Base-by-base conservation (phyloP, 805 yeast genomes). In the Tanozyma kutaoensis region DNA sequence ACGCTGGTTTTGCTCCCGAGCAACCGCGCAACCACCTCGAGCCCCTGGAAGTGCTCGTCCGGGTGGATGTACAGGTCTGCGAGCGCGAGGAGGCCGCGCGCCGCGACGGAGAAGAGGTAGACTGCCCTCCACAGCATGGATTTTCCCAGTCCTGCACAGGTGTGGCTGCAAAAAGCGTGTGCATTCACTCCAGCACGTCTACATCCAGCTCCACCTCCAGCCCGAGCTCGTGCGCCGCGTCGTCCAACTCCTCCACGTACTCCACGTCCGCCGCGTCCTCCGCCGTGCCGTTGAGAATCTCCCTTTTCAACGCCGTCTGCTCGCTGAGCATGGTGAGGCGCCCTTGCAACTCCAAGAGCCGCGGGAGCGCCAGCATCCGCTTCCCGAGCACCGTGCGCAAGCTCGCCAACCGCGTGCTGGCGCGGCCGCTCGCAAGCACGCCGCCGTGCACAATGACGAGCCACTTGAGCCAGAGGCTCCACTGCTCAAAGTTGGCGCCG, bases 21-120 rank as follows among this genome's bases (percentile, higher is more conserved):
- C 15, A 66, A 38, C 40, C 50, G 46, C 9, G 74, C 61, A 14
- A 88, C 43, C 1, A 78, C 76, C 46, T 85, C 93, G 25, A 93
- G 67, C n/a, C 76, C 69, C 48, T 93, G 99, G 47, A 82, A 81
- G 48, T 86, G 95, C 54, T 91, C 99, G 58, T 91, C 99, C 0
- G 99, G 99, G 39, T 93, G 99, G 25, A 91, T 74, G 45, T 93
- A 91, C 0, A 95, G 81, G 17, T 77, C 65, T 29, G 77, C 71
- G 2, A 79, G 45, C 0, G 79, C 73, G 24, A 82, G 55, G 15
- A 66, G 53, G 14, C 77, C 51, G 27, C 82, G 46, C 15, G 69
- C 39, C 0, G 60, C 59, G 3, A 73, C 49, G 8, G 69, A 47
- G 9, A 56, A 13, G 8, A 68, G 31, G 37, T 70, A 64, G 4